Evolutionary conservation across 139 green algal genomes (phyloP).

Genomic region (Coelastrella sp.): DNA sequence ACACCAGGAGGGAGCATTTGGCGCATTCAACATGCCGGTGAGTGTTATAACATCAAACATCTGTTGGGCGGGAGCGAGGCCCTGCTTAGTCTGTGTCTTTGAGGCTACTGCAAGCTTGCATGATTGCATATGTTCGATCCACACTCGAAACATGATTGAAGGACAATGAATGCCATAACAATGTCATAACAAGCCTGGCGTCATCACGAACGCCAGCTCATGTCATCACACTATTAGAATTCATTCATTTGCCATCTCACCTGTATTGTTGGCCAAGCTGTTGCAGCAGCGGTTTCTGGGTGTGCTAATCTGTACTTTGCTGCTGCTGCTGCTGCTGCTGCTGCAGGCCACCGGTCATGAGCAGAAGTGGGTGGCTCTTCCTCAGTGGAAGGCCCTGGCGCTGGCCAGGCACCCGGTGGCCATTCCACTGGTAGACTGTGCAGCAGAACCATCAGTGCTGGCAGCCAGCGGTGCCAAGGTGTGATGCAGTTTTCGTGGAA

Average conservation of each 20-base stretch:
- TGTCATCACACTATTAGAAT: too few relatives aligned
- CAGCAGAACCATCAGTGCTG: conserved; percentile 41
- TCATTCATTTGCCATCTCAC: not conserved
- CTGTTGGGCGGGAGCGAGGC: too few relatives aligned
- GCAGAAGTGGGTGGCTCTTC: conserved; percentile 69
- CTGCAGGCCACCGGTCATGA: not conserved
- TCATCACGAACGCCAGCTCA: too few relatives aligned
- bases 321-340: not conserved
- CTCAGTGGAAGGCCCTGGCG: conserved; percentile 76
- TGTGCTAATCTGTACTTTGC: not conserved
- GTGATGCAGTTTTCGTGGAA: too few relatives aligned
- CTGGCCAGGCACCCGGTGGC: conserved; percentile 70
- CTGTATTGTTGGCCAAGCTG: conserved; percentile 3
- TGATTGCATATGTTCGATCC: too few relatives aligned
- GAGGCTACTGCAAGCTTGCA: too few relatives aligned
- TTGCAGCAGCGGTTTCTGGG: not conserved
- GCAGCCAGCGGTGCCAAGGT: not conserved
- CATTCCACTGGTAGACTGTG: conserved; percentile 69
- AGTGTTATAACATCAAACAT: not conserved
- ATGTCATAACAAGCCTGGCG: not conserved
- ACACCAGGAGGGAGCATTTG: conserved; percentile 70
- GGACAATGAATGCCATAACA: too few relatives aligned
- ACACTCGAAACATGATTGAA: too few relatives aligned
- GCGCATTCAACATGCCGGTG: conserved; percentile 63
- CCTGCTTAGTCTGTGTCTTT: too few relatives aligned